Evolutionary conservation across 2,329 filamentous ascomycete species (phyloP), one percentile per base, ranked within the genome.

Genomic region (Arthrobotrys entomopaga): DNA sequence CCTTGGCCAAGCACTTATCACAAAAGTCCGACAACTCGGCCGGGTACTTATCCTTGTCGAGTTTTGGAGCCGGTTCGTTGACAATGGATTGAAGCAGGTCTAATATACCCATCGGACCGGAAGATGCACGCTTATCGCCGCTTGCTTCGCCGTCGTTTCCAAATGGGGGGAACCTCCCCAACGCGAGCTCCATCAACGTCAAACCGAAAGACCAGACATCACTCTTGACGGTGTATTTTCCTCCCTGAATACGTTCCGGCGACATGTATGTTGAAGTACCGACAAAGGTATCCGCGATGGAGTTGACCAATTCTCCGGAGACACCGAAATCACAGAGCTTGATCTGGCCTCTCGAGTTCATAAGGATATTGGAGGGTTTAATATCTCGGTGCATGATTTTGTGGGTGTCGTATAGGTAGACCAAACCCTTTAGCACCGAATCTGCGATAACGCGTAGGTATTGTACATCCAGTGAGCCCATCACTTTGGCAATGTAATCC

Each of bases 261-360:
- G 95, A 95, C 95, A 99, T 99, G 84, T 99, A 99, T 65, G 95
- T 99, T 42, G 95, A 97, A 1, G 95, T 99, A 61, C 95, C 95
- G 40, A 99, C 95, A 79, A 99, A 99, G 0, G 95, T 99, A 80
- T 98, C 94, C 59, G 95, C 95, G 77, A 99, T 93, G 3, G 95
- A 98, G 83, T 98, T 98, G 81, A 98, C 93, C 15, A 97, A 87
- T 82, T 99, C 95, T 77, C 93, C 95, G 3, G 94, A 97, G n/a
- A 99, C 95, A 78, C 95, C 95, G 81, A 99, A 99, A 82, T 99
- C 95, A 83, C 94, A 98, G 4, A 99, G 87, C 83, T 99, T 99
- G 85, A 99, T 98, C 78, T 90, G 88, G 11, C 95, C 95, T 65
- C 90, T 88, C 16, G 93, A 97, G 84, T 98, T 98, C 80, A 98